Conservation (phyloP, 805 yeast species). For the Metschnikowia corniflorae region DNA sequence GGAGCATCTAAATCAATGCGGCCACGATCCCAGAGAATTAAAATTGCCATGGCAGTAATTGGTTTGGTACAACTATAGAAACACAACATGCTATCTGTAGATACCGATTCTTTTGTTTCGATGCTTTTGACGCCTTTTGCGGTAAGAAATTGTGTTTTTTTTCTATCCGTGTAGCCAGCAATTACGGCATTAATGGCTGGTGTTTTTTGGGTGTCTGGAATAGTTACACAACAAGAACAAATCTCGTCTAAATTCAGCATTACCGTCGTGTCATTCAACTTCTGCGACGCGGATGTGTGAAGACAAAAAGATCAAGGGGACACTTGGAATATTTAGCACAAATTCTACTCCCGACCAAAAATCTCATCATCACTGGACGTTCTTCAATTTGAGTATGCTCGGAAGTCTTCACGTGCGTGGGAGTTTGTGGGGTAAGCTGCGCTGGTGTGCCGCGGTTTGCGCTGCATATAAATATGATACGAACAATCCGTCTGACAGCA, state of each 20-base stretch:
- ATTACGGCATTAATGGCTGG: constrained; percentile 13
- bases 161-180: constrained; percentile 16
- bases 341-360: no score
- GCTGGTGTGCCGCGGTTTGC: no score
- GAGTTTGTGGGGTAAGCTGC: no score
- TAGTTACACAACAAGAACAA: constrained; percentile 8
- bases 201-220: not conserved
- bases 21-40: constrained; percentile 32
- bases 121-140: constrained; percentile 14
- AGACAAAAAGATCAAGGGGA: no score
- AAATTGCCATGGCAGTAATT: constrained; percentile 31
- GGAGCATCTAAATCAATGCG: constrained; percentile 32
- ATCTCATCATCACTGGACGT: no score
- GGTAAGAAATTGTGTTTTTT: constrained; percentile 7
- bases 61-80: constrained; percentile 19
- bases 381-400: no score
- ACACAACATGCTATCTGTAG: constrained; percentile 11
- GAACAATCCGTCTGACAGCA: no score
- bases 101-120: constrained; percentile 10
- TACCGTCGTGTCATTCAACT: no score
- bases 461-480: no score
- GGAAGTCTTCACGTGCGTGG: no score
- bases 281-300: no score
- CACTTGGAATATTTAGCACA: no score
- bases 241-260: constrained; percentile 7